These are phyloP conservation scores for Neurospora terricola DNA, from an alignment of 495 filamentous ascomycete genomes.

Conservation along the genomic window DNA sequence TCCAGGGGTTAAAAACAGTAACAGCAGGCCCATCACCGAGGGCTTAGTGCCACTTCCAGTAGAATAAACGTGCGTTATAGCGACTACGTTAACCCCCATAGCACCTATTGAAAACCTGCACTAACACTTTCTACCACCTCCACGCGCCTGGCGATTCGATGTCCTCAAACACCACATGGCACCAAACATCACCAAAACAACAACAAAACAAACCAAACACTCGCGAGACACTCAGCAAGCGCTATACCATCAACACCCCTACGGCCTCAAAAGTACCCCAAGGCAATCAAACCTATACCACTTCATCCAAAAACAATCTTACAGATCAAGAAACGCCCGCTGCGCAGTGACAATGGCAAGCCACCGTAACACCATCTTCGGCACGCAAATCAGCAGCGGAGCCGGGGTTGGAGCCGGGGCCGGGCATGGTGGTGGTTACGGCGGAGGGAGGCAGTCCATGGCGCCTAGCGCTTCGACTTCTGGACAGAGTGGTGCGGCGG, in stretches of 20 bases:
- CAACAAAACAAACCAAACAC: background rate
- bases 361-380: background rate
- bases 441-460: constrained; percentile 16
- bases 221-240: background rate
- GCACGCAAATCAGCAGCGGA: background rate
- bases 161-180: background rate
- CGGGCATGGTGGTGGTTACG: background rate
- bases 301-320: too few species aligned
- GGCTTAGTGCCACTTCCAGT: background rate
- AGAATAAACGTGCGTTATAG: background rate
- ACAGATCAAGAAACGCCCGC: too few species aligned
- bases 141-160: background rate
- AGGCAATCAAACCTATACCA: too few species aligned
- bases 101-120: background rate
- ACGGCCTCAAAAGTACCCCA: too few species aligned
- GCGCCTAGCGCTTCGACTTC: constrained; percentile 13
- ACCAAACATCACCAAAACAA: background rate
- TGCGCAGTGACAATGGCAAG: background rate
- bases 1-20: background rate
- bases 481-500: background rate
- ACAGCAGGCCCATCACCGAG: background rate
- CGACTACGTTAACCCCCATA: background rate
- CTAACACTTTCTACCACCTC: background rate
- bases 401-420: background rate
- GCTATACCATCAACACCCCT: background rate